Evolutionary conservation across 2,329 filamentous ascomycete genomes (phyloP).

Genomic region (Cladophialophora carrionii): DNA sequence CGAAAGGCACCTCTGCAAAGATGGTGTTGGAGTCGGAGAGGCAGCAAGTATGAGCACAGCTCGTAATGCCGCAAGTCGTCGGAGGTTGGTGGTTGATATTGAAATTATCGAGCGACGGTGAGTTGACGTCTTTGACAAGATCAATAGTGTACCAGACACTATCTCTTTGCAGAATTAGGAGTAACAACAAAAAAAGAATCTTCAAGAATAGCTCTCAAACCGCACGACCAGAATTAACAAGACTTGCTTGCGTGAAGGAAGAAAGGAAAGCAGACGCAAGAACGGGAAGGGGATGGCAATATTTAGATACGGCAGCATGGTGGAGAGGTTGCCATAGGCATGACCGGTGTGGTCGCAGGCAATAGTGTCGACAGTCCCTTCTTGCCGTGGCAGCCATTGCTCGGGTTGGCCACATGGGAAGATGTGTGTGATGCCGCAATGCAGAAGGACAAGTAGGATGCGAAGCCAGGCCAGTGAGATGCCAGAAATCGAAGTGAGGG

Average conservation of each 20-base stretch:
- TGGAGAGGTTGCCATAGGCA: slow-evolving; percentile 16
- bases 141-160: slow-evolving; percentile 37
- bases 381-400: slow-evolving; percentile 8
- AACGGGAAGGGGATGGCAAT: slow-evolving; percentile 35
- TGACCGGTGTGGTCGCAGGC: slow-evolving; percentile 21
- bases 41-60: slow-evolving; percentile 32
- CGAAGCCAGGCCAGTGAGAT: slow-evolving; percentile 20
- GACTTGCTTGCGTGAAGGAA: slow-evolving; percentile 39
- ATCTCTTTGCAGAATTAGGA: slow-evolving; percentile 30
- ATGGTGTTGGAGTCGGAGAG: slow-evolving; percentile 22
- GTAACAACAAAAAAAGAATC: slow-evolving; percentile 27
- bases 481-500: slow-evolving; percentile 5
- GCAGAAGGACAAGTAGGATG: slow-evolving; percentile 16
- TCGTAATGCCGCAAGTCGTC: slow-evolving; percentile 26
- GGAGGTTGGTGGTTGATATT: slow-evolving; percentile 24
- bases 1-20: slow-evolving; percentile 30
- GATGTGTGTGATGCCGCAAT: slow-evolving; percentile 17
- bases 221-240: slow-evolving; percentile 39
- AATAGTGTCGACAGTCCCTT: slow-evolving; percentile 11
- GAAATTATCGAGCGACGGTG: slow-evolving; percentile 17
- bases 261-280: slow-evolving; percentile 25
- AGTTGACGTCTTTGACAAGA: slow-evolving; percentile 14
- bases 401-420: slow-evolving; percentile 29
- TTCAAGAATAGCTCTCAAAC: slow-evolving; percentile 38
- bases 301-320: slow-evolving; percentile 36